phyloP scores from a whole-genome alignment of 805 yeast genomes.

The Starmerella tilneyi region DNA sequence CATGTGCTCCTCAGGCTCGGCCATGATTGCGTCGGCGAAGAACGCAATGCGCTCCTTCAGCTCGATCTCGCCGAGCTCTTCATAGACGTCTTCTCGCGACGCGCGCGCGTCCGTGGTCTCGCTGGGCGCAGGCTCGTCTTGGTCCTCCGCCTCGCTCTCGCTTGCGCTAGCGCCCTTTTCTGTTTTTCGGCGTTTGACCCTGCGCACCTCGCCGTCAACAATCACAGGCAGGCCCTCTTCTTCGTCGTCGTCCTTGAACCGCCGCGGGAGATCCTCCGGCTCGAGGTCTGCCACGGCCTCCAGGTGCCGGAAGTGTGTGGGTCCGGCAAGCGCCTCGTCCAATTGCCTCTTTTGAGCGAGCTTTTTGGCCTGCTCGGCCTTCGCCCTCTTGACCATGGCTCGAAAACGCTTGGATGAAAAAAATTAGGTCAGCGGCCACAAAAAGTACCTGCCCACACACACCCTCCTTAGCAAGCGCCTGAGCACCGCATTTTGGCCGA shows the following conservation, averaged over 20 bases:
- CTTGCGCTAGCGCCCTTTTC: conserved; percentile 26
- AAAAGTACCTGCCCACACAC: not conserved
- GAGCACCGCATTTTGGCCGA: too few species aligned
- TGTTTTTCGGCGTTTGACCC: conserved; percentile 37
- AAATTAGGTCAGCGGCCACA: conserved; percentile 5
- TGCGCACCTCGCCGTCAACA: conserved; percentile 60
- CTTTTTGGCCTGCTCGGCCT: conserved; percentile 8
- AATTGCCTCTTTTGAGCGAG: conserved; percentile 13
- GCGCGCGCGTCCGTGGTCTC: conserved; percentile 25
- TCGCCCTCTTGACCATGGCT: conserved; percentile 9
- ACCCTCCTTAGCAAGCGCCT: not conserved
- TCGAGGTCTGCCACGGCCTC: conserved; percentile 30
- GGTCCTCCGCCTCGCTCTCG: conserved; percentile 28
- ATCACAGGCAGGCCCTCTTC: conserved; percentile 70
- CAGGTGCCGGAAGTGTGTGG: conserved; percentile 12
- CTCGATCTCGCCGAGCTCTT: conserved; percentile 44
- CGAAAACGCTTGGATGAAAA: conserved; percentile 4
- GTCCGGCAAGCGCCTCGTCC: conserved; percentile 15
- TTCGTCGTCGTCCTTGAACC: conserved; percentile 34
- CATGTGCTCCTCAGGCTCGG: conserved; percentile 82
- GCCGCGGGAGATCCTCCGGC: conserved; percentile 66
- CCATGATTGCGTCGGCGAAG: conserved; percentile 63
- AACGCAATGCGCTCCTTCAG: conserved; percentile 78
- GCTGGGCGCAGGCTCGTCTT: conserved; percentile 16
- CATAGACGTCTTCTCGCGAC: conserved; percentile 32